Evolutionary conservation across 129 eudicot species (phyloP).

Genomic region (Flaveria trinervia): DNA sequence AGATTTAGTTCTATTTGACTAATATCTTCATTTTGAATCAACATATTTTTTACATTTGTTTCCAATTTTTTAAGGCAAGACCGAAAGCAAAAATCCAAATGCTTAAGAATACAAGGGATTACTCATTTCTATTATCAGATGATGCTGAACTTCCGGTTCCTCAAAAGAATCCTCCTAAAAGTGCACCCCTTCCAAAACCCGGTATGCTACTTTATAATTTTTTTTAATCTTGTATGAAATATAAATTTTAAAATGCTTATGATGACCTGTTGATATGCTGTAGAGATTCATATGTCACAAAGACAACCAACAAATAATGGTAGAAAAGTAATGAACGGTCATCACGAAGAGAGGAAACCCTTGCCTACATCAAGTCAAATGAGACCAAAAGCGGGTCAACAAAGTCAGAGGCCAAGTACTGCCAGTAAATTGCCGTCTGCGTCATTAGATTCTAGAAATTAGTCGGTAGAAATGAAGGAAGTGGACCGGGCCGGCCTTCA

Average conservation of each 20-base stretch:
- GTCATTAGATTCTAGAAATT: slow-evolving; percentile 51
- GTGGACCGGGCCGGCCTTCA: slow-evolving; percentile 73
- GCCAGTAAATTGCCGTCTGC: slow-evolving; percentile 34
- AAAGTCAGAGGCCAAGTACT: slow-evolving; percentile 23
- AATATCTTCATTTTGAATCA: slow-evolving; percentile 11
- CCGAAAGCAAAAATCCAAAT: slow-evolving; percentile 62
- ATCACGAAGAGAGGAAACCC: slow-evolving; percentile 47
- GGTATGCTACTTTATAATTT: slow-evolving; percentile 47
- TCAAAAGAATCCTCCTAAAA: slow-evolving; percentile 46
- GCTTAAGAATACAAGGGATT: slow-evolving; percentile 81
- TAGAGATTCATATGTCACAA: slow-evolving; percentile 59
- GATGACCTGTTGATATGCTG: slow-evolving; percentile 58
- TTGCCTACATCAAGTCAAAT: slow-evolving; percentile 34
- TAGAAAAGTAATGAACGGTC: slow-evolving; percentile 42
- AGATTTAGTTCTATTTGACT: slow-evolving; percentile 15
- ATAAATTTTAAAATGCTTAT: slow-evolving; percentile 38
- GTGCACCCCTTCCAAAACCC: slow-evolving; percentile 40
- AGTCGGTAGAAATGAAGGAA: slow-evolving; percentile 52
- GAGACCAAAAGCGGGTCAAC: slow-evolving; percentile 44
- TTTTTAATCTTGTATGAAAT: not conserved
- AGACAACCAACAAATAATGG: slow-evolving; percentile 49
- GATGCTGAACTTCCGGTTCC: slow-evolving; percentile 87
- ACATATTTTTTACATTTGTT: slow-evolving; percentile 8
- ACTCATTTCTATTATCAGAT: slow-evolving; percentile 82
- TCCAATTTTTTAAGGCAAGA: slow-evolving; percentile 40